Evolutionary conservation across 192 early-diverging fungal genomes (phyloP), one percentile per base, ranked within the genome.

Genomic region (Backusella sp.): DNA sequence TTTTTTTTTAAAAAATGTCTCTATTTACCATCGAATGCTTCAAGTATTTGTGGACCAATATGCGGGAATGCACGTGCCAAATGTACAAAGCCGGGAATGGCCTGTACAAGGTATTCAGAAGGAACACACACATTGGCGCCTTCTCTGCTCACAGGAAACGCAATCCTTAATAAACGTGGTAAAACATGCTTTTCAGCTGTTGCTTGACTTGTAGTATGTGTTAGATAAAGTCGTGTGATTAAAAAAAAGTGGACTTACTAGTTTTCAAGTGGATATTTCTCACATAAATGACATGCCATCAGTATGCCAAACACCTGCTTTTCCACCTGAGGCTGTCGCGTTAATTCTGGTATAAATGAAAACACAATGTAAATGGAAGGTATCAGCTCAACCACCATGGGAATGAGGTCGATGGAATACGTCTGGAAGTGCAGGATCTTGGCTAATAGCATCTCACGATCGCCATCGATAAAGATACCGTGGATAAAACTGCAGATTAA

Each of bases 351-450:
- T 14, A 92, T 78, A 81, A 89, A 90, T 68, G 87, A 85, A 14
- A 84, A 68, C 39, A 87, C 85, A 12, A 88, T 86, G 52, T 90
- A 88, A 82, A 92, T 88, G 17, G 90, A 91, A 19, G 90, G 90
- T 28, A 92, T 86, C n/a, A 83, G 69, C 26, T 82, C 76, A n/a
- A 91, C 88, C 70, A 91, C 80, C 72, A 85, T 78, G 9, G 79
- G 80, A 23, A 92, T 86, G 4, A 87, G 74, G 0, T 76, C 73
- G 30, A 77, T 77, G n/a, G 82, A 79, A 79, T 89, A 91, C 3
- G 90, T 88, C 73, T 90, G 88, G 56, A 90, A 90, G 77, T 90
- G 89, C 7, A 92, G 53, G 8, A 88, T 77, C 73, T 88, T 91
- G 52, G 82, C 83, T 28, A 89, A 77, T 5, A 84, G 66, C 37